Conservation (phyloP, 2,329 filamentous ascomycete species). For the Claviceps sp. region DNA sequence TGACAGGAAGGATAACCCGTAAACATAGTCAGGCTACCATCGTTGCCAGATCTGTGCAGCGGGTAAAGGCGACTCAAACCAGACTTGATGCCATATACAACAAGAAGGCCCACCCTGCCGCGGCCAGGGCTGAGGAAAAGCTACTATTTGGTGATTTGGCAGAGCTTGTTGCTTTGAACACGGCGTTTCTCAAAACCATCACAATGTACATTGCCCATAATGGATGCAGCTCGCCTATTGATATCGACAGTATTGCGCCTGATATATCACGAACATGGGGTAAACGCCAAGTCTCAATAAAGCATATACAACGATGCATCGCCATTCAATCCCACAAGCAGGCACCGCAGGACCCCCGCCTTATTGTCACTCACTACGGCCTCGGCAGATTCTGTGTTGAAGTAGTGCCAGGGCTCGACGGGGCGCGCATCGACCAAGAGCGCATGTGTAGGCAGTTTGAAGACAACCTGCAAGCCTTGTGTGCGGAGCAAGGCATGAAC, state of each 20-base stretch:
- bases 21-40: slow-evolving; percentile 19
- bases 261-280: slow-evolving; percentile 58
- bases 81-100: slow-evolving; percentile 23
- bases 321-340: slow-evolving; percentile 39
- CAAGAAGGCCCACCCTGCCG: slow-evolving; percentile 15
- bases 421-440: slow-evolving; percentile 33
- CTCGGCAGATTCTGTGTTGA: slow-evolving; percentile 45
- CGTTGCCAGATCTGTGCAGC: slow-evolving; percentile 17
- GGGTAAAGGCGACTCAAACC: slow-evolving; percentile 18
- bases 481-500: slow-evolving; percentile 21
- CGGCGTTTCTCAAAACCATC: slow-evolving; percentile 53
- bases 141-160: slow-evolving; percentile 37
- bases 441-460: slow-evolving; percentile 42
- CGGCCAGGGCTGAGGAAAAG: slow-evolving; percentile 8
- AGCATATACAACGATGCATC: slow-evolving; percentile 53
- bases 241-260: slow-evolving; percentile 46
- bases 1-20: slow-evolving; percentile 16
- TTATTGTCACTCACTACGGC: slow-evolving; percentile 38
- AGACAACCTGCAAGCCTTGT: slow-evolving; percentile 33
- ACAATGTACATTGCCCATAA: slow-evolving; percentile 58
- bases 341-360: slow-evolving; percentile 19
- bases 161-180: slow-evolving; percentile 51
- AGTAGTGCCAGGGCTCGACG: slow-evolving; percentile 25
- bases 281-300: slow-evolving; percentile 50
- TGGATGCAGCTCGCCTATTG: slow-evolving; percentile 46